Base-by-base conservation (phyloP, 345 rosid species). In the Toxicodendron radicans region DNA sequence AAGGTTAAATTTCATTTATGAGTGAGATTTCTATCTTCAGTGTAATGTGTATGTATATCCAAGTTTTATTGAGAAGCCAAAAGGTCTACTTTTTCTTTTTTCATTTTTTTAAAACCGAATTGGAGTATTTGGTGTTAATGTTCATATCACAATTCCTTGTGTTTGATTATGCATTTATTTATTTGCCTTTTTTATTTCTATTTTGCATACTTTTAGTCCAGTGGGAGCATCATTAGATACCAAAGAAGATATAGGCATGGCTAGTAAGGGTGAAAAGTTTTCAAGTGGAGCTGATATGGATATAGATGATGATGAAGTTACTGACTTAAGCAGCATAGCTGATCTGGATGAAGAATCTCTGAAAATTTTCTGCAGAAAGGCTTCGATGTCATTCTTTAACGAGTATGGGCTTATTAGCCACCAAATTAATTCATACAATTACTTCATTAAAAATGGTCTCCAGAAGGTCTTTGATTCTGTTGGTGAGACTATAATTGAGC, bases 381-480 rank as follows among this genome's bases (percentile, higher is more conserved):
- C 96, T 0, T 82, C 91, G 0, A 82, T 80, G 4, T 79, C 85
- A 2, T 93, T 95, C 58, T 95, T 91, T 60, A 72, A 87, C 0
- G 84, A 95, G 79, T 86, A 85, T 9, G 97, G 96, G 16, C 88
- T 95, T 14, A 84, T 91, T 17, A 93, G 98, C 63, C 98, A 93
- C 71, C 98, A 95, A 74, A 79, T 93, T 54, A 90, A 95, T 75
- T 90, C 97, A 0, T 91, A 85, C 84, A 89, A 95, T 52, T 84
- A 87, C 49, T 95, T 90, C 76, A 75, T 91, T n/a, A 9, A 72
- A 10, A 74, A 82, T 66, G 98, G 98, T 23, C 83, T 95, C 7
- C 93, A 88, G 81, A 86, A 69, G 16, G 81, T 80, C 35, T 88
- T 95, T 60, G 82, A 87, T 58, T 91, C 92, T 20, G 83, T 88